These are phyloP conservation scores for Lepiota brunneoincarnata DNA, from an alignment of 768 basidiomycete genomes.

Conservation along the genomic window DNA sequence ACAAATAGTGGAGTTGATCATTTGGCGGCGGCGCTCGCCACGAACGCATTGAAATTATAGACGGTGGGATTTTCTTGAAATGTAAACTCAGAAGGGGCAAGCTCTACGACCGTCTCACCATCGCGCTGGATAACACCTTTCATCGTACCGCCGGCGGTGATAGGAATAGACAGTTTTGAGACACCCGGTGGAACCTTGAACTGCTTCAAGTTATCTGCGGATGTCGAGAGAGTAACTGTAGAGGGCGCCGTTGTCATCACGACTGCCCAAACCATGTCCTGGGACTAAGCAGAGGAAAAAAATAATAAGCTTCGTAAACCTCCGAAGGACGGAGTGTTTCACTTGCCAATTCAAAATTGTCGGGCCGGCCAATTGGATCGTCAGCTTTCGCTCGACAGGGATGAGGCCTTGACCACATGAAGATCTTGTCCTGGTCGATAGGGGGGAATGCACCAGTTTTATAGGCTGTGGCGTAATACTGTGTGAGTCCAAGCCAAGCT, in stretches of 20 bases:
- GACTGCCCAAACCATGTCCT: conserved; percentile 70
- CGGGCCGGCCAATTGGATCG: conserved; percentile 54
- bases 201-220: conserved; percentile 38
- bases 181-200: conserved; percentile 55
- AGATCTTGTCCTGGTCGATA: conserved; percentile 57
- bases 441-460: conserved; percentile 64
- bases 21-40: conserved; percentile 35
- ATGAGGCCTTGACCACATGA: conserved; percentile 73
- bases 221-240: conserved; percentile 53
- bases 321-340: conserved; percentile 17
- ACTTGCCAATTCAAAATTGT: conserved; percentile 56
- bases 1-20: background rate
- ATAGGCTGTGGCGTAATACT: conserved; percentile 68
- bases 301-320: background rate
- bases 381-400: conserved; percentile 49
- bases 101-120: conserved; percentile 42
- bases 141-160: conserved; percentile 51
- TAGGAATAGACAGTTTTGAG: conserved; percentile 58
- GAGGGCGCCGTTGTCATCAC: conserved; percentile 56
- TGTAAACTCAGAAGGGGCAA: conserved; percentile 47
- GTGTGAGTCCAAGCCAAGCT: conserved; percentile 67
- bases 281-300: conserved; percentile 34
- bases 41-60: conserved; percentile 76
- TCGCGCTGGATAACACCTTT: conserved; percentile 45
- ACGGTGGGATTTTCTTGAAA: conserved; percentile 50